Percentiles rank a stretch among this genome's conserved stretches.
phyloP scores from a whole-genome alignment of 2,329 filamentous ascomycete genomes.

The Thielaviopsis euricoi region DNA sequence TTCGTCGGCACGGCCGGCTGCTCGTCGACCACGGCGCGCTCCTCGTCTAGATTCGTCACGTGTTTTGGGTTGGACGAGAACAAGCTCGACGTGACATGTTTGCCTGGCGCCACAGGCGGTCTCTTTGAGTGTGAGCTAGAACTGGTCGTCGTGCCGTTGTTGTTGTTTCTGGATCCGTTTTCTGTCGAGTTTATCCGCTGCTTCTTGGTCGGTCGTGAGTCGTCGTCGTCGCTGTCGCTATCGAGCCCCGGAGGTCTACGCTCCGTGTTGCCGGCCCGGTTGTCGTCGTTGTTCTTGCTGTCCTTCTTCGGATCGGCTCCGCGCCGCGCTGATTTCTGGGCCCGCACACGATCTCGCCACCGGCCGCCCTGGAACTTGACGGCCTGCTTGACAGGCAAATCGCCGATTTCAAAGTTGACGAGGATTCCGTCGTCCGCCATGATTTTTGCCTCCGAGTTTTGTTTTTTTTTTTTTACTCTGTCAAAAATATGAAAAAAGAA shows the following conservation, averaged over 20 bases:
- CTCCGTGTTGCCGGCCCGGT: conserved; percentile 19
- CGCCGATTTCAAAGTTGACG: conserved; percentile 72
- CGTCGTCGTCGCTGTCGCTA: conserved; percentile 8
- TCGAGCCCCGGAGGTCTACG: conserved; percentile 16
- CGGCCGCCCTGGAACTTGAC: conserved; percentile 71
- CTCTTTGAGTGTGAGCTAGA: not conserved
- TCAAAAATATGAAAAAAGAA: not conserved
- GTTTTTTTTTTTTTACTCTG: not conserved
- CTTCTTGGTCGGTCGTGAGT: conserved; percentile 16
- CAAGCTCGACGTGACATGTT: conserved; percentile 70
- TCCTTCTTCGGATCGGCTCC: conserved; percentile 14
- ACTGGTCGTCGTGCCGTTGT: not conserved
- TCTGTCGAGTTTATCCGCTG: conserved; percentile 16
- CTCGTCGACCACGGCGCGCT: conserved; percentile 25
- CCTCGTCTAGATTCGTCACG: conserved; percentile 41
- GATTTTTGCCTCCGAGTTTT: not conserved
- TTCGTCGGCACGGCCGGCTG: conserved; percentile 65
- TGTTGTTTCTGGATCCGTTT: not conserved
- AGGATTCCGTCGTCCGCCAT: conserved; percentile 96
- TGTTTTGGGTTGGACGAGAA: conserved; percentile 79
- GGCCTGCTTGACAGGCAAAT: conserved; percentile 44
- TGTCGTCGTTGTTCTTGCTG: conserved; percentile 14
- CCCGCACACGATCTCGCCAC: conserved; percentile 65
- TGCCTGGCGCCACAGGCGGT: conserved; percentile 14
- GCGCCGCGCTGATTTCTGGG: conserved; percentile 5